A percentile compares a stretch with the other conserved stretches of the same genome.
Evolutionary conservation across 352 stramenopile species (phyloP).

Genomic region (Globisporangium okanoganense): DNA sequence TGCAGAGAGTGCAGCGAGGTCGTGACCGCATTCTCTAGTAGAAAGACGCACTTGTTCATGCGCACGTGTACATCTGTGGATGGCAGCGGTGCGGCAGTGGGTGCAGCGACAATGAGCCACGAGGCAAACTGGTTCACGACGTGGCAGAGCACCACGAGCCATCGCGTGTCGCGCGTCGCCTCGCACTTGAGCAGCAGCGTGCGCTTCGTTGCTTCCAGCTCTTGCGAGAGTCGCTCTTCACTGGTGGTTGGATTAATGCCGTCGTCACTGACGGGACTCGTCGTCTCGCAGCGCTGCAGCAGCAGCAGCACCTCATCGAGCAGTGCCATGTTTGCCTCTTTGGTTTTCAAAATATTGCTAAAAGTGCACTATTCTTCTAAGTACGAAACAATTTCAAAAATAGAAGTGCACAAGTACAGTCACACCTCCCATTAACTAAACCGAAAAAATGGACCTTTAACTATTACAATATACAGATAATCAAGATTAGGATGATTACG

Average conservation of each 20-base stretch:
- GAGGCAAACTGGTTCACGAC: conserved; percentile 2
- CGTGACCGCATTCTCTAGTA: conserved; percentile 10
- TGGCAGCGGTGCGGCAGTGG: neutral
- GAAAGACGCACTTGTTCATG: neutral
- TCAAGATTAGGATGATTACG: no score
- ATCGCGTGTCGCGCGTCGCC: conserved; percentile 6
- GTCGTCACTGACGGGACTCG: neutral
- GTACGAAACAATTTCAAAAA: no score
- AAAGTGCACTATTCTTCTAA: no score
- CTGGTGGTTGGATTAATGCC: neutral
- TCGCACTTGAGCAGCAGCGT: conserved; percentile 4
- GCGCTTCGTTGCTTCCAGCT: neutral
- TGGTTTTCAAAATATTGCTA: no score
- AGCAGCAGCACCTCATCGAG: neutral
- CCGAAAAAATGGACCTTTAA: no score
- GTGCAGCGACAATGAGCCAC: neutral
- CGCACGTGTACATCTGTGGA: neutral
- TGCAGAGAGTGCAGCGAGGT: neutral
- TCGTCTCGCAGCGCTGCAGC: neutral
- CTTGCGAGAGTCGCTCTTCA: neutral
- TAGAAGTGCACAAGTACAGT: no score
- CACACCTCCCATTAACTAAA: no score
- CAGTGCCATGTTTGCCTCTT: neutral
- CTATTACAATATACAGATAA: no score
- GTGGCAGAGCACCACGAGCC: conserved; percentile 12